A percentile compares a stretch with the other conserved stretches of the same genome.
These are phyloP conservation scores for Pichia sp. DNA, from an alignment of 1,139 yeast genomes.

Conservation along the genomic window DNA sequence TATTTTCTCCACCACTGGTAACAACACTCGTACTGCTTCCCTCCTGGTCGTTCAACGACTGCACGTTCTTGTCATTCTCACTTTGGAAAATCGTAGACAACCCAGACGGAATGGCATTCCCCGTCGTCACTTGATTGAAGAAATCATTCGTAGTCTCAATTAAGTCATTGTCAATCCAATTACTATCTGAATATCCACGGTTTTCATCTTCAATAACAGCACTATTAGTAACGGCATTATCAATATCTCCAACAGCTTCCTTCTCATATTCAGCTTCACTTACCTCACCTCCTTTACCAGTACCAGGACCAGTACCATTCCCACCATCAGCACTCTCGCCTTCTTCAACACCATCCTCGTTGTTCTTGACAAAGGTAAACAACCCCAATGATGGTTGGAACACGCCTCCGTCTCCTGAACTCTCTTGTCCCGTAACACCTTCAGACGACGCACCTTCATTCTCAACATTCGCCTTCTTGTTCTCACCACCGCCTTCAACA, in stretches of 20 bases:
- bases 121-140: conserved; percentile 19
- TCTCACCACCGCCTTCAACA: conserved; percentile 2
- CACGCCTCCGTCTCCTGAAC: not conserved
- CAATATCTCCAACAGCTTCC: not conserved
- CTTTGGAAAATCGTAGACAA: conserved; percentile 31
- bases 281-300: not conserved
- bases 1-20: conserved; percentile 5
- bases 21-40: not conserved
- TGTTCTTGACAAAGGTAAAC: conserved; percentile 6
- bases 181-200: not conserved
- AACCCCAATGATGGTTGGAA: conserved; percentile 13
- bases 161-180: conserved; percentile 7
- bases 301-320: not conserved
- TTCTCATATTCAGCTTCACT: not conserved
- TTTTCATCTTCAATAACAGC: not conserved
- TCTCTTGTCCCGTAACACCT: not conserved
- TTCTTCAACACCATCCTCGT: not conserved
- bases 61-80: conserved; percentile 21
- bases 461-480: not conserved
- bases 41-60: not conserved
- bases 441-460: too few species aligned
- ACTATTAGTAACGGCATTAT: not conserved
- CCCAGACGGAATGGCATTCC: conserved; percentile 31
- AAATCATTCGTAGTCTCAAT: conserved; percentile 16
- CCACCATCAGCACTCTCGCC: not conserved